phyloP scores from a whole-genome alignment of 1,139 yeast species.

The Nadsonia starkeyi-henricii region DNA sequence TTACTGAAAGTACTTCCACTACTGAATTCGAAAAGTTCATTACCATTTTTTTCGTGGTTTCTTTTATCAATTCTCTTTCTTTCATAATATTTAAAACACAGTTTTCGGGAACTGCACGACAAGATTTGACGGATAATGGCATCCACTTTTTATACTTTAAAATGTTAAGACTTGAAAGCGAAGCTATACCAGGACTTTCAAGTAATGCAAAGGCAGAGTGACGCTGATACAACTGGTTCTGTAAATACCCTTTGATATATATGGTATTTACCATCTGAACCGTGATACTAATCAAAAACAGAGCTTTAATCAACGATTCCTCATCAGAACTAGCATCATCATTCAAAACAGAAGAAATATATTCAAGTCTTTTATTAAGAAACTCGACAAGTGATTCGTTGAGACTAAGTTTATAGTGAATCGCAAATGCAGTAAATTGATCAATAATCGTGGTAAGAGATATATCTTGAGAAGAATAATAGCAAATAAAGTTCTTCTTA shows the following conservation, averaged over 20 bases:
- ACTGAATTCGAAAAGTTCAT: neutral
- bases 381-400: slow-evolving; percentile 8
- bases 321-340: neutral
- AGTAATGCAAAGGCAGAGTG: neutral
- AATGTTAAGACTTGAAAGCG: neutral
- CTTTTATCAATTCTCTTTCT: neutral
- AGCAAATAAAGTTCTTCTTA: slow-evolving; percentile 3
- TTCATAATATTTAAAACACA: neutral
- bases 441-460: slow-evolving; percentile 4
- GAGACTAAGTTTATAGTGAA: slow-evolving; percentile 8
- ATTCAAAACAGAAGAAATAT: neutral
- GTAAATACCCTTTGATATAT: slow-evolving; percentile 2
- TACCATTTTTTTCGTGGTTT: neutral
- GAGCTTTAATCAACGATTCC: neutral
- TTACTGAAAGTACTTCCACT: neutral
- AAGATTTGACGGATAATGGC: neutral
- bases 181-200: neutral
- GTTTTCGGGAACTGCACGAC: neutral
- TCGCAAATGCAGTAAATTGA: slow-evolving; percentile 14
- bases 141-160: neutral
- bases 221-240: neutral
- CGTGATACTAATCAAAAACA: neutral
- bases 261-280: slow-evolving; percentile 1
- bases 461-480: neutral
- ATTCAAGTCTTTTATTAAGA: slow-evolving; percentile 3